Evolutionary conservation across 805 yeast genomes (phyloP), one percentile per base, ranked within the genome.

Genomic region (Candida chauliodis): DNA sequence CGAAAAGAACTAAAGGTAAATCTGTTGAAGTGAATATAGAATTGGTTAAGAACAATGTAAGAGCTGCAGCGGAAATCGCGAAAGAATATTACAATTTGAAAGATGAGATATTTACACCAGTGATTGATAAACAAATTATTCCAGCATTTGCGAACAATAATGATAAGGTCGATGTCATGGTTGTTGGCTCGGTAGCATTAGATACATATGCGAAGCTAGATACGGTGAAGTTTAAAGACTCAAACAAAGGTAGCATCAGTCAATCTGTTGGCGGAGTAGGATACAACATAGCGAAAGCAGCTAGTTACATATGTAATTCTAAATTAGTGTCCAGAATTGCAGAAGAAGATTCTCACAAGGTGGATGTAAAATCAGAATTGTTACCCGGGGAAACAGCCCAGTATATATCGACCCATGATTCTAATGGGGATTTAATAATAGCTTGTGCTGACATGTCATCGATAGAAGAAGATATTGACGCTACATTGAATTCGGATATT

Each of bases 381-480:
- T 51, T 80, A 3, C 35, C 44, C 8, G 40, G 45, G 13, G 46
- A 50, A 10, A 82, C 95, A 0, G 87, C 93, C 0, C 85, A 84
- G 49, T 89, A 89, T 51, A 71, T 77, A 5, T 81, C 95, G 0
- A 70, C 79, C 41, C 90, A 87, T 49, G 76, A 75, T 40, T 45
- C 49, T 0, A 52, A 59, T 5, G 96, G 96, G 1, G 80, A 73
- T 3, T 64, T 89, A 33, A 54, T 84, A 2, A 65, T 85, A 13
- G 95, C 95, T 0, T 77, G 87, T 51, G 91, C 95, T 3, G 95
- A 86, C 52, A 88, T 89, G 95, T 66, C 67, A n/a, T 75, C 82
- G 8, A 63, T 81, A 16, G 84, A 84, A 46, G 41, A 45, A 13
- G 59, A 66, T 19, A 66, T 83, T 2, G 42, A 50, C 2, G 28